These are phyloP conservation scores for Picea glauca DNA, from an alignment of 75 land plant species.

Conservation along the genomic window DNA sequence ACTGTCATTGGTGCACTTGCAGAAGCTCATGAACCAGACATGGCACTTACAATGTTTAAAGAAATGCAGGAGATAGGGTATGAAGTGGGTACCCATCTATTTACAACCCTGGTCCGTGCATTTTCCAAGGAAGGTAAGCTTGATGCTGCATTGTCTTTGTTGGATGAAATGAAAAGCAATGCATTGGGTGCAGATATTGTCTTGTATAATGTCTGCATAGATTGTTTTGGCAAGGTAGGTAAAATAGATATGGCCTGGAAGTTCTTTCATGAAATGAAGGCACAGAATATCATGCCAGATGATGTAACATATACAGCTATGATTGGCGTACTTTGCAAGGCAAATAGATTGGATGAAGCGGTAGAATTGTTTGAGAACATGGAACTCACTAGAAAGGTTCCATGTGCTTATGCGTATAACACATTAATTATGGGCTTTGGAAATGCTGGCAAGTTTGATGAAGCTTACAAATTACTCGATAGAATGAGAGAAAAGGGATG, in stretches of 20 bases:
- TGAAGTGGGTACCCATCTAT: slow-evolving; percentile 52
- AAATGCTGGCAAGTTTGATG: slow-evolving; percentile 75
- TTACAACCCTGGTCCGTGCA: slow-evolving; percentile 58
- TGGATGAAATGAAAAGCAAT: slow-evolving; percentile 70
- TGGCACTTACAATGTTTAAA: slow-evolving; percentile 59
- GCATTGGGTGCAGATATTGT: slow-evolving; percentile 54
- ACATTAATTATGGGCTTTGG: slow-evolving; percentile 92
- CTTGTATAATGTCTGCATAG: slow-evolving; percentile 76
- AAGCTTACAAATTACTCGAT: slow-evolving; percentile 56
- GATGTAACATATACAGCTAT: slow-evolving; percentile 73
- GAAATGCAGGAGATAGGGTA: slow-evolving; percentile 90
- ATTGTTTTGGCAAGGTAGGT: slow-evolving; percentile 84
- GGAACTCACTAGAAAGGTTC: slow-evolving; percentile 46
- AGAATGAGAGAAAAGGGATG: slow-evolving; percentile 68
- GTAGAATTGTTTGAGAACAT: slow-evolving; percentile 59
- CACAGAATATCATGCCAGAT: slow-evolving; percentile 62
- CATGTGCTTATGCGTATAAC: slow-evolving; percentile 76
- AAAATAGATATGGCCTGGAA: slow-evolving; percentile 78
- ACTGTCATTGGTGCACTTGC: slow-evolving; percentile 70
- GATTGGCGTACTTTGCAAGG: slow-evolving; percentile 66
- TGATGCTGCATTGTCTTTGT: slow-evolving; percentile 59
- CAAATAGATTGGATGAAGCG: slow-evolving; percentile 57
- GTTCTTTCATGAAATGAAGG: slow-evolving; percentile 69
- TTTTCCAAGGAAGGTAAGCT: slow-evolving; percentile 62
- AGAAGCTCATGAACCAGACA: slow-evolving; percentile 42